Evolutionary conservation across 352 stramenopile species (phyloP).

Genomic region (Phytophthora quininea): DNA sequence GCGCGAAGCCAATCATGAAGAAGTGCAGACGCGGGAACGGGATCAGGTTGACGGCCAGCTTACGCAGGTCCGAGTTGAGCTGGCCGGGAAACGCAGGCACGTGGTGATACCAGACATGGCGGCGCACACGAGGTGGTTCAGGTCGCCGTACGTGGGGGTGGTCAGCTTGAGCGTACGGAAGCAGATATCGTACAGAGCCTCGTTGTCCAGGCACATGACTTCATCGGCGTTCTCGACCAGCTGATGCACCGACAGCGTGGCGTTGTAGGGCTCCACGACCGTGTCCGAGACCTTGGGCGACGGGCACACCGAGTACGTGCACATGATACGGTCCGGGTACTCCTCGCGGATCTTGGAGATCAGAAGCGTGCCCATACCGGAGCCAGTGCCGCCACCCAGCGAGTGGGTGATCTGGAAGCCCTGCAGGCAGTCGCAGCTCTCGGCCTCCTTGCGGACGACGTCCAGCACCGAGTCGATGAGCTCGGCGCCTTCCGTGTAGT

Average conservation of each 20-base stretch:
- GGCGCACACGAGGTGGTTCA: conserved; percentile 99
- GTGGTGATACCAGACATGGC: conserved; percentile 99
- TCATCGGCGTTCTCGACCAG: conserved; percentile 99
- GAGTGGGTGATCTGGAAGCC: conserved; percentile 99
- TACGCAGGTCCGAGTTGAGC: conserved; percentile 99
- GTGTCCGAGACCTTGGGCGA: conserved; percentile 98
- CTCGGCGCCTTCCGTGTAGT: conserved; percentile 99
- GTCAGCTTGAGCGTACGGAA: conserved; percentile 99
- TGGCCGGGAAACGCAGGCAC: conserved; percentile 98
- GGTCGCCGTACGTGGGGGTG: conserved; percentile 98
- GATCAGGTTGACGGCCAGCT: conserved; percentile 99
- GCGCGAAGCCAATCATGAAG: conserved; percentile 99
- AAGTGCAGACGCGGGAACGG: conserved; percentile 99
- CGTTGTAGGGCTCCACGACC: conserved; percentile 99
- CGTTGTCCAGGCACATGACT: conserved; percentile 99
- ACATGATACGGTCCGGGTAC: conserved; percentile 99
- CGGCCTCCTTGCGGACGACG: conserved; percentile 98
- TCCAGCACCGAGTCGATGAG: conserved; percentile 99
- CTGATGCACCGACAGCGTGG: conserved; percentile 98
- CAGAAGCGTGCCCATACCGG: conserved; percentile 98
- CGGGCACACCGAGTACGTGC: conserved; percentile 98
- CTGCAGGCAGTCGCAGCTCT: conserved; percentile 98
- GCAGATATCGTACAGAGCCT: conserved; percentile 99
- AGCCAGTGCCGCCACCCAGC: conserved; percentile 98
- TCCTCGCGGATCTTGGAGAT: conserved; percentile 99